phyloP scores from a whole-genome alignment of 495 filamentous ascomycete species.

The Hyaloscypha bicolor region DNA sequence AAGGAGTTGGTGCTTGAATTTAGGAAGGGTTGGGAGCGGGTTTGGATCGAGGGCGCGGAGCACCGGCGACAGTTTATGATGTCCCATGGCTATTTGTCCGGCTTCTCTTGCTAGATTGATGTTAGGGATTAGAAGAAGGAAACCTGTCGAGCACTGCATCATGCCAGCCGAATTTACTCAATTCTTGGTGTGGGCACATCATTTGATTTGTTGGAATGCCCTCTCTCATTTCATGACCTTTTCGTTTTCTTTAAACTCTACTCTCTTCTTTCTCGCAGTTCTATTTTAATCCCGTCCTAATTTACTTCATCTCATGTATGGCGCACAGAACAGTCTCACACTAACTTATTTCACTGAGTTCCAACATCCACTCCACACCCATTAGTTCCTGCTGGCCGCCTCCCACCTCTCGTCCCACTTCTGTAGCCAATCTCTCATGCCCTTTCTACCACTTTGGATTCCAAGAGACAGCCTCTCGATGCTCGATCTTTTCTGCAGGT shows the following conservation, averaged over 20 bases:
- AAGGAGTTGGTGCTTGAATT: constrained; percentile 9
- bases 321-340: too few species aligned
- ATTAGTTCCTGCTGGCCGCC: neutral
- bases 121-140: neutral
- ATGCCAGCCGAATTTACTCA: neutral
- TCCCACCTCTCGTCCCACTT: neutral
- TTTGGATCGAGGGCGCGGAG: constrained; percentile 6
- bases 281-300: too few species aligned
- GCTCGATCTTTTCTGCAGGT: neutral
- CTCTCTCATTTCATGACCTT: too few species aligned
- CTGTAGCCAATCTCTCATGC: neutral
- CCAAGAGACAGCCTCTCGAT: neutral
- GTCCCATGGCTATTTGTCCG: neutral
- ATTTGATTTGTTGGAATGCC: too few species aligned
- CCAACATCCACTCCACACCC: too few species aligned
- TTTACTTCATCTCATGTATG: too few species aligned
- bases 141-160: too few species aligned
- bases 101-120: neutral
- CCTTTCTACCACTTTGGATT: neutral
- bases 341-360: too few species aligned
- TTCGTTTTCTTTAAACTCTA: too few species aligned
- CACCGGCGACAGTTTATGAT: neutral
- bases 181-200: neutral
- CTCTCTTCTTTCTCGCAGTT: too few species aligned
- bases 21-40: constrained; percentile 15